Evolutionary conservation across 106 monocot species (phyloP).

Genomic region (Dioscorea alata): DNA sequence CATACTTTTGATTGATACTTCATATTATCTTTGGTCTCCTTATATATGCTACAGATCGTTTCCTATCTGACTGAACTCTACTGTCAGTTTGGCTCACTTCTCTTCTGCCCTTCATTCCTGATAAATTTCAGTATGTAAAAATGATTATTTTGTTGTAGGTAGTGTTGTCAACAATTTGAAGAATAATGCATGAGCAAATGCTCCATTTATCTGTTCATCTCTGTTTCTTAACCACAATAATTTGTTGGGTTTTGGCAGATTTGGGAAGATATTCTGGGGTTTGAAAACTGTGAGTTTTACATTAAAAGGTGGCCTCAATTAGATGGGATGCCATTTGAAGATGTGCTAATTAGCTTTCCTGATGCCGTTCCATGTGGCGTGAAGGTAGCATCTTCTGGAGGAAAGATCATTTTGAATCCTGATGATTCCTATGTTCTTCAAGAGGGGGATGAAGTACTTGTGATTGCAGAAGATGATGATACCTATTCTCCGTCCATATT

Average conservation of each 20-base stretch:
- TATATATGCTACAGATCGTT: no score
- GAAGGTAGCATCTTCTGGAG: conserved; percentile 46
- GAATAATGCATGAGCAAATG: not conserved
- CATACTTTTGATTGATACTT: no score
- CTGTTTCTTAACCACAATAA: not conserved
- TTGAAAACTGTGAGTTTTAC: conserved; percentile 75
- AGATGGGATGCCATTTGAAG: conserved; percentile 61
- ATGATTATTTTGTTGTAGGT: no score
- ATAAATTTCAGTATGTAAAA: no score
- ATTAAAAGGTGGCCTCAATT: conserved; percentile 70
- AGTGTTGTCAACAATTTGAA: no score
- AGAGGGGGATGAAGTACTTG: conserved; percentile 68
- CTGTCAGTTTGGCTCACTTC: no score
- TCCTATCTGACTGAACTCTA: no score
- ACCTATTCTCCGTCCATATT: conserved; percentile 47
- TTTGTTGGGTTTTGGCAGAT: conserved; percentile 29
- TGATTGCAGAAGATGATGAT: conserved; percentile 77
- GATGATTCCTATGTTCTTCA: conserved; percentile 64
- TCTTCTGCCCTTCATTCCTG: no score
- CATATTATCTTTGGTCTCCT: no score
- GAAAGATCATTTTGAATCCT: conserved; percentile 65
- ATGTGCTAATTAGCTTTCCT: conserved; percentile 64
- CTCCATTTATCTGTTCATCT: not conserved
- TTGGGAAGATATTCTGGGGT: conserved; percentile 76
- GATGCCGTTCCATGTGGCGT: conserved; percentile 71